A percentile compares a stretch with the other conserved stretches of the same genome.
Conservation (phyloP, 1,139 yeast species). For the Blastobotrys serpentis region DNA sequence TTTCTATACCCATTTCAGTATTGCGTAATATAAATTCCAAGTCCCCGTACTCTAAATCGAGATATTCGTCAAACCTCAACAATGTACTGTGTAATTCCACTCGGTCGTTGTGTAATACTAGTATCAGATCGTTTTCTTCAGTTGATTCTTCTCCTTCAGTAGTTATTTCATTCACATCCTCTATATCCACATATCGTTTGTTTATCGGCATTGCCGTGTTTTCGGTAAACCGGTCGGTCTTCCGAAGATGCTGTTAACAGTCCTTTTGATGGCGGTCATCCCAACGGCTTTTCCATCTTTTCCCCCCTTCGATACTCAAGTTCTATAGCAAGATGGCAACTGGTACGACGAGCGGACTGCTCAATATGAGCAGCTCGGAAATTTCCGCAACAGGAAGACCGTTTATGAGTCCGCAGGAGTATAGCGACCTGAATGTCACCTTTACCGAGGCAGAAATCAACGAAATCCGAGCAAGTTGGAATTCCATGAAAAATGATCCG, state of each 20-base stretch:
- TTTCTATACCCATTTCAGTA: too few species aligned
- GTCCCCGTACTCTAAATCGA: too few species aligned
- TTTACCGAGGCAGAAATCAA: constrained; percentile 28
- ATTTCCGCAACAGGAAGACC: constrained; percentile 1
- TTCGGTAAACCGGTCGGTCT: background rate
- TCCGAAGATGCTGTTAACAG: background rate
- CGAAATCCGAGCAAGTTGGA: constrained; percentile 28
- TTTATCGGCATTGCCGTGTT: too few species aligned
- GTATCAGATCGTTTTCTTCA: too few species aligned
- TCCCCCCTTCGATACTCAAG: too few species aligned
- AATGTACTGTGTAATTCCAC: too few species aligned
- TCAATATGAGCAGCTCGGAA: background rate
- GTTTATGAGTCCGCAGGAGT: constrained; percentile 21
- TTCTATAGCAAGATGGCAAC: background rate
- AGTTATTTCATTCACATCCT: too few species aligned
- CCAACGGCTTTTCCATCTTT: constrained; percentile 4
- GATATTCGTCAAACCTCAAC: too few species aligned
- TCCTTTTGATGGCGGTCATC: background rate
- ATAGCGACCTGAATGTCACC: constrained; percentile 27
- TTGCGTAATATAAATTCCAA: too few species aligned
- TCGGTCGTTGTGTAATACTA: too few species aligned
- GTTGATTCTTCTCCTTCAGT: too few species aligned
- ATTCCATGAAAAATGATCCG: constrained; percentile 32
- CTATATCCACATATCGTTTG: too few species aligned
- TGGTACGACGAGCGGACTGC: background rate